Percentiles rank a stretch among this genome's conserved stretches.
These are phyloP conservation scores for Cardamine chenopodiifolia DNA, from an alignment of 345 rosid genomes.

Conservation along the genomic window DNA sequence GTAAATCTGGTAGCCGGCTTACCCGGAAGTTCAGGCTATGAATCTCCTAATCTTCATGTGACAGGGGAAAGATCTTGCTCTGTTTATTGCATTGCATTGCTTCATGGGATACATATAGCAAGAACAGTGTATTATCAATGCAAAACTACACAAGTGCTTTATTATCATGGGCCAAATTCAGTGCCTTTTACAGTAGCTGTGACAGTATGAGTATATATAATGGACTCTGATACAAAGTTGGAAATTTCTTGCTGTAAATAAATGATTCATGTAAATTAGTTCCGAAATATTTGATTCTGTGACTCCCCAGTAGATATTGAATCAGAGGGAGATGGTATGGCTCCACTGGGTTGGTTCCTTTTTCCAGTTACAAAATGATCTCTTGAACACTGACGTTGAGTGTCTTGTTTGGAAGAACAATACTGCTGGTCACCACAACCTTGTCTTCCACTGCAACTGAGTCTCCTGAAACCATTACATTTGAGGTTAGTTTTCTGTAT, in stretches of 20 bases:
- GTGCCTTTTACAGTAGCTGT: constrained; percentile 31
- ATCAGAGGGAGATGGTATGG: constrained; percentile 24
- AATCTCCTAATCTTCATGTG: constrained; percentile 15
- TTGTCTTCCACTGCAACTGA: constrained; percentile 92
- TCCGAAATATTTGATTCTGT: constrained; percentile 29
- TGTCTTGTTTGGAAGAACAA: constrained; percentile 89
- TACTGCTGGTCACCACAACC: constrained; percentile 81
- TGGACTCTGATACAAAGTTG: constrained; percentile 24
- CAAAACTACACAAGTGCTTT: constrained; percentile 20
- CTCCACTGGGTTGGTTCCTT: constrained; percentile 14
- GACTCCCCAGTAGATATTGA: constrained; percentile 21
- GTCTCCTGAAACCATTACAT: constrained; percentile 60
- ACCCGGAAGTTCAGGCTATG: constrained; percentile 55
- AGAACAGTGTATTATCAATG: constrained; percentile 1
- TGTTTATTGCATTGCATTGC: too few relatives aligned
- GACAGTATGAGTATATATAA: constrained; percentile 3
- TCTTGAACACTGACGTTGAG: constrained; percentile 79
- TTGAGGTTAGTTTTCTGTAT: background rate
- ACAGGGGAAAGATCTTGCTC: background rate
- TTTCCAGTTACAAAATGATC: constrained; percentile 58
- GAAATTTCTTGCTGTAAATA: constrained; percentile 15
- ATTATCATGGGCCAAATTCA: constrained; percentile 33
- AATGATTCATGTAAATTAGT: constrained; percentile 18
- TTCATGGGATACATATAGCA: background rate
- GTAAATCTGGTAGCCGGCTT: constrained; percentile 61